phyloP scores from a whole-genome alignment of 2,329 filamentous ascomycete genomes.

The Fusarium goolgardi region DNA sequence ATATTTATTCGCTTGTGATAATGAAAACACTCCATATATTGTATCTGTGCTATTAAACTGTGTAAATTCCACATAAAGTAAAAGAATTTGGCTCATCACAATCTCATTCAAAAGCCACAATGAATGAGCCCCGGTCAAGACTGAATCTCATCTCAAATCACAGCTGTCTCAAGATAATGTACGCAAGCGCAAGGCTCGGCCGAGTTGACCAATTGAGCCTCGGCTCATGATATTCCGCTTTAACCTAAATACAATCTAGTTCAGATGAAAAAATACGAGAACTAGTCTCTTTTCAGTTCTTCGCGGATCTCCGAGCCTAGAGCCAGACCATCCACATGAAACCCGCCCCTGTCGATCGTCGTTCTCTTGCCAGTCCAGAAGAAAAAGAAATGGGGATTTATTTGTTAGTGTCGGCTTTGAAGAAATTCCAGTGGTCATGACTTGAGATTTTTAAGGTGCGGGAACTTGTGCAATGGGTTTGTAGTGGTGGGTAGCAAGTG shows the following conservation, averaged over 20 bases:
- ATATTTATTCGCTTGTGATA: background rate
- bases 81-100: background rate
- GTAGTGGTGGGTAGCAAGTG: constrained; percentile 11
- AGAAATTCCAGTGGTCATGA: background rate
- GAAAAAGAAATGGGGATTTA: background rate
- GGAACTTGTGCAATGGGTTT: constrained; percentile 3
- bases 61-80: background rate
- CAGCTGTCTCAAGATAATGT: background rate
- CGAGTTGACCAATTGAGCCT: constrained; percentile 15
- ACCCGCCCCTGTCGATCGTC: constrained; percentile 26
- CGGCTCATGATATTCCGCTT: constrained; percentile 9
- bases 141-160: background rate
- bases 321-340: constrained; percentile 25
- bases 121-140: background rate
- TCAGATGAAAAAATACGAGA: constrained; percentile 10
- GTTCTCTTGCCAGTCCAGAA: constrained; percentile 9
- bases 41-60: background rate
- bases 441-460: constrained; percentile 1
- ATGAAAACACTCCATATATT: background rate
- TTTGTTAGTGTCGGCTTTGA: too few species aligned
- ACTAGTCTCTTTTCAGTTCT: constrained; percentile 5
- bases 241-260: background rate
- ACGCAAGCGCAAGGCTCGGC: constrained; percentile 5
- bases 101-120: background rate
- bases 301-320: constrained; percentile 4